These are phyloP conservation scores for Pseudogymnoascus sp. DNA, from an alignment of 2,329 filamentous ascomycete genomes.

Conservation along the genomic window DNA sequence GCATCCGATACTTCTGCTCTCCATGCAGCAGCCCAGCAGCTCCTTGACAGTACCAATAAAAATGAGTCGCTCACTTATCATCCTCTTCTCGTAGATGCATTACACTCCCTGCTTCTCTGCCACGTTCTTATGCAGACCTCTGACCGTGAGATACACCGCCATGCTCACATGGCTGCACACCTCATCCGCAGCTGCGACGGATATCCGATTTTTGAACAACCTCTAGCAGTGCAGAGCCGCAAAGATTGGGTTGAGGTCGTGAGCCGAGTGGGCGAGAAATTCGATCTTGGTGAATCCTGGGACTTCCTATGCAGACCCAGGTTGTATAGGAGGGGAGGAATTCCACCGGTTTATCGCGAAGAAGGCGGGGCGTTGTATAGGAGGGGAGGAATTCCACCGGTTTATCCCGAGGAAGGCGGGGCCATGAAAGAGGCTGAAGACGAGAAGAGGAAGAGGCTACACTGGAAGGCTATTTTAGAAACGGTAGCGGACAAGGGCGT, in stretches of 20 bases:
- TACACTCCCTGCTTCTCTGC: slow-evolving; percentile 69
- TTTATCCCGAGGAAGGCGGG: slow-evolving; percentile 40
- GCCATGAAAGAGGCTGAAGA: slow-evolving; percentile 37
- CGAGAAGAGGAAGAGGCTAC: slow-evolving; percentile 49
- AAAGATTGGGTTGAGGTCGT: slow-evolving; percentile 75
- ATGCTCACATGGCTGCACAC: slow-evolving; percentile 73
- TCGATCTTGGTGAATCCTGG: slow-evolving; percentile 57
- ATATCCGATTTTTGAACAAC: slow-evolving; percentile 70
- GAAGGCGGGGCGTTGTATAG: not conserved
- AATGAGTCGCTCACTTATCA: slow-evolving; percentile 70
- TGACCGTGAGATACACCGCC: slow-evolving; percentile 64
- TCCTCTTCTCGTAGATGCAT: slow-evolving; percentile 66
- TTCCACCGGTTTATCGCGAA: slow-evolving; percentile 27
- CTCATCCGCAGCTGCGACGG: slow-evolving; percentile 66
- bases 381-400: not conserved
- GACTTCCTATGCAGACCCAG: slow-evolving; percentile 56
- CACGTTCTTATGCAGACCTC: slow-evolving; percentile 76
- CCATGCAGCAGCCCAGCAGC: slow-evolving; percentile 23
- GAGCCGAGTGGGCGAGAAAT: slow-evolving; percentile 58
- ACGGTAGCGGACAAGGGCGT: slow-evolving; percentile 60
- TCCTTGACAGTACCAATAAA: slow-evolving; percentile 34
- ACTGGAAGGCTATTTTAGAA: slow-evolving; percentile 58
- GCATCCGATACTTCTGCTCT: slow-evolving; percentile 24
- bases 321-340: not conserved
- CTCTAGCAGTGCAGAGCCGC: slow-evolving; percentile 56